phyloP scores from a whole-genome alignment of 805 yeast genomes.

The Saturnispora hagleri region DNA sequence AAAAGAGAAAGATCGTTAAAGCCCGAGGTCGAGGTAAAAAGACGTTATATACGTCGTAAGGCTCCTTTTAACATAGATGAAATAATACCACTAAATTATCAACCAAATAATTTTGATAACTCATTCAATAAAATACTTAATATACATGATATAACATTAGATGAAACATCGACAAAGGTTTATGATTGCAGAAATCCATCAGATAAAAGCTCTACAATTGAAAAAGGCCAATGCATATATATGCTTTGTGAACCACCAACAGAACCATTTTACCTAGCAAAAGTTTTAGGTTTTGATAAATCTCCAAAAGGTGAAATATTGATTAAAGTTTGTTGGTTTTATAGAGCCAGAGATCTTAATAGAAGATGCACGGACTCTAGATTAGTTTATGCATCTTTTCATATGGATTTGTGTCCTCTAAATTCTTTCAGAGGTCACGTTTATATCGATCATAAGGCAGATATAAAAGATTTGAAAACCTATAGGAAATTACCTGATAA shows the following conservation, averaged over 20 bases:
- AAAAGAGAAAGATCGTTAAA: conserved; percentile 2
- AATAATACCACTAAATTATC: conserved; percentile 41
- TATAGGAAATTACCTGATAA: conserved; percentile 53
- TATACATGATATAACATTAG: conserved; percentile 30
- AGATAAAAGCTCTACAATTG: conserved; percentile 27
- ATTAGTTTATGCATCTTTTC: conserved; percentile 73
- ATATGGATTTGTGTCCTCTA: conserved; percentile 74
- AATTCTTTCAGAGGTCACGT: conserved; percentile 68
- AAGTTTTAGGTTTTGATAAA: conserved; percentile 62
- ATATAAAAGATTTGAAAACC: conserved; percentile 48
- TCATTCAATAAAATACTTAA: conserved; percentile 36
- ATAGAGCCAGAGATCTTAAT: conserved; percentile 78
- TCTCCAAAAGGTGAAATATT: conserved; percentile 32
- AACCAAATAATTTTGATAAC: conserved; percentile 33
- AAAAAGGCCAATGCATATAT: conserved; percentile 61
- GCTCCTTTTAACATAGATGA: conserved; percentile 15
- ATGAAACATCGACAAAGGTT: conserved; percentile 7
- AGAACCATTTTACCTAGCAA: conserved; percentile 85
- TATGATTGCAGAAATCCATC: conserved; percentile 28
- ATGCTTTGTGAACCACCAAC: conserved; percentile 90
- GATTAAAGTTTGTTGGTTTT: conserved; percentile 73
- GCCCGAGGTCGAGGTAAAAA: not conserved
- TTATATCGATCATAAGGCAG: conserved; percentile 57
- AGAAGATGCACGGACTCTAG: conserved; percentile 63
- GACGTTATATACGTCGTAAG: conserved; percentile 4